Evolutionary conservation across 192 early-diverging fungal species (phyloP), one percentile per base, ranked within the genome.

Genomic region (Mortierella antarctica): DNA sequence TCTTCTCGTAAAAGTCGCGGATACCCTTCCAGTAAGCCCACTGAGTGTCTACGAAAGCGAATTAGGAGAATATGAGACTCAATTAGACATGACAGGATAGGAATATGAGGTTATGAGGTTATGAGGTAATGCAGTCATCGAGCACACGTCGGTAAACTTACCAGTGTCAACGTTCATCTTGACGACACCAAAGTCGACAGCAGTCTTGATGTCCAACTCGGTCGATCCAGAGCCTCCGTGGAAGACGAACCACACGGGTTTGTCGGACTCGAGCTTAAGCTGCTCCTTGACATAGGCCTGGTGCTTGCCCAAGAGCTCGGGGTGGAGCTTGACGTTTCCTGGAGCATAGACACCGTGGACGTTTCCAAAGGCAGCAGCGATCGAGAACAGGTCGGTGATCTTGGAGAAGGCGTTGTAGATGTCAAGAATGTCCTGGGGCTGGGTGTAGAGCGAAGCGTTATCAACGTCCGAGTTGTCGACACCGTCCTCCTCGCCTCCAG

Each of bases 91-190:
- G 31, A 3, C 3, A 31, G 31, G 31, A 31, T 31, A 1, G 31
- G 31, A 31, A 31, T 31, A 31, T 31, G 31, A 31, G 31, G 31
- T 31, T 2, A 31, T 31, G 31, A 31, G 31, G 31, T 31, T 31
- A 31, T 31, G 31, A 31, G 31, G 31, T 31, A 31, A 31, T 31
- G 31, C 31, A 2, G 31, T 31, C 31, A 31, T 31, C 3, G 31
- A 31, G 31, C 31, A 31, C 31, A 31, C 31, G 31, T 3, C 31
- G 3, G 31, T 31, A 31, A 41, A 50, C 50, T 41, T 79, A 79
- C 76, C 76, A 60, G 97, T 98, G 83, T 98, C 97, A 85, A 98
- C 95, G 90, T 98, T 98, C 97, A 98, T 98, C 94, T 98, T 98
- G 86, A 98, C 90, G 41, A 97, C 96, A 82, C 97, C 95, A 84